Percentiles rank a stretch among this genome's conserved stretches.
phyloP scores from a whole-genome alignment of 257 asterid genomes.

The Ilex asprella region DNA sequence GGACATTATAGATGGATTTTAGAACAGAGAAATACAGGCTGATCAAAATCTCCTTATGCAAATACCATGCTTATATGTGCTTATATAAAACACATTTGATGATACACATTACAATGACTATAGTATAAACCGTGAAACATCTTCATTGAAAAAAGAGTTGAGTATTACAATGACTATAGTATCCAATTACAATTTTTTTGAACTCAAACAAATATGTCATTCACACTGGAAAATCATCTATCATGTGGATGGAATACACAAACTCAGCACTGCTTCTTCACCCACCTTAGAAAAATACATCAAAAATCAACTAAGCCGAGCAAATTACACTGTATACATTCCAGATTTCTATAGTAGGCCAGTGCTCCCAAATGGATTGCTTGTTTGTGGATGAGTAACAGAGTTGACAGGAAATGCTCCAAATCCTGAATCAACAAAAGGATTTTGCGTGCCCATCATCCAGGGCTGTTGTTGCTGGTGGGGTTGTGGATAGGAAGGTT shows the following conservation, averaged over 20 bases:
- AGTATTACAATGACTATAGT: too few species aligned
- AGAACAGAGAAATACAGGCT: too few species aligned
- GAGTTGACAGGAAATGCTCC: conserved; percentile 50
- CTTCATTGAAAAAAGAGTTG: too few species aligned
- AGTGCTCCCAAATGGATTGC: conserved; percentile 70
- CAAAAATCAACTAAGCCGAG: conserved; percentile 41
- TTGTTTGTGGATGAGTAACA: conserved; percentile 43
- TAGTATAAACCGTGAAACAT: too few species aligned
- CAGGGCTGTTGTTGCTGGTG: conserved; percentile 28
- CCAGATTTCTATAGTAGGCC: conserved; percentile 41
- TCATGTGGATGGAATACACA: conserved; percentile 14
- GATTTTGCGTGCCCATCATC: conserved; percentile 56
- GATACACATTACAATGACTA: too few species aligned
- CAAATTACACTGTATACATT: conserved; percentile 23
- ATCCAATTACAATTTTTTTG: not conserved
- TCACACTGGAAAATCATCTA: not conserved
- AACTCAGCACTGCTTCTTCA: conserved; percentile 13
- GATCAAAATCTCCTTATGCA: too few species aligned
- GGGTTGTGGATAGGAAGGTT: conserved; percentile 48
- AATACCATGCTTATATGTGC: too few species aligned
- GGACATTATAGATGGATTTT: too few species aligned
- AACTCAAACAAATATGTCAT: not conserved
- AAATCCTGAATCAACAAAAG: conserved; percentile 70
- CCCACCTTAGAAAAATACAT: conserved; percentile 23
- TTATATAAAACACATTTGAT: too few species aligned